Evolutionary conservation across 148 eudicot species (phyloP).

Genomic region (Silene latifolia): DNA sequence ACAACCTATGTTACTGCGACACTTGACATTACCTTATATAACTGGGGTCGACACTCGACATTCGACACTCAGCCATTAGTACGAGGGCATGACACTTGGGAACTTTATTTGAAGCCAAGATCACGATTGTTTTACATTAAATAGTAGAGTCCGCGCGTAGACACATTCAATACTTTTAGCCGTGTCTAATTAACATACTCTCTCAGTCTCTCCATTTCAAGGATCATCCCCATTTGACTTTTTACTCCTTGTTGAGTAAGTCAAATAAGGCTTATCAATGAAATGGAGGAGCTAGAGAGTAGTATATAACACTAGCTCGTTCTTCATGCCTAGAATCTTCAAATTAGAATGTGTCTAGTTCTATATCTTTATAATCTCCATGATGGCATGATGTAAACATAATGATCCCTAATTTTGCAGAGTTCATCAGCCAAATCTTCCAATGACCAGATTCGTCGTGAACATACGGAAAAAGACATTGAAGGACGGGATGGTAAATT

Average conservation of each 20-base stretch:
- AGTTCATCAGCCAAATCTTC: conserved; percentile 48
- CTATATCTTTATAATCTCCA: not conserved
- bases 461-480: conserved; percentile 37
- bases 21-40: not conserved
- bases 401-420: conserved; percentile 36
- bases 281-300: not conserved
- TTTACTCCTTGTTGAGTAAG: not conserved
- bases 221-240: not conserved
- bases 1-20: not conserved
- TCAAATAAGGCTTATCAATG: not conserved
- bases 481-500: conserved; percentile 58
- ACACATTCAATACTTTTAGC: not conserved
- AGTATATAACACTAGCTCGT: conserved; percentile 1
- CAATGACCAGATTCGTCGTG: conserved; percentile 37
- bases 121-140: not conserved
- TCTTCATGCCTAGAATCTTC: not conserved
- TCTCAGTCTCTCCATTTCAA: not conserved
- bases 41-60: not conserved
- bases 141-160: not conserved
- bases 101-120: not conserved
- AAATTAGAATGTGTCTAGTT: not conserved
- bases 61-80: not conserved
- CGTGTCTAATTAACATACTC: not conserved
- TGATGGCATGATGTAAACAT: not conserved
- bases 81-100: not conserved